Base-by-base conservation (phyloP, 768 basidiomycete genomes). In the Russula foetens region DNA sequence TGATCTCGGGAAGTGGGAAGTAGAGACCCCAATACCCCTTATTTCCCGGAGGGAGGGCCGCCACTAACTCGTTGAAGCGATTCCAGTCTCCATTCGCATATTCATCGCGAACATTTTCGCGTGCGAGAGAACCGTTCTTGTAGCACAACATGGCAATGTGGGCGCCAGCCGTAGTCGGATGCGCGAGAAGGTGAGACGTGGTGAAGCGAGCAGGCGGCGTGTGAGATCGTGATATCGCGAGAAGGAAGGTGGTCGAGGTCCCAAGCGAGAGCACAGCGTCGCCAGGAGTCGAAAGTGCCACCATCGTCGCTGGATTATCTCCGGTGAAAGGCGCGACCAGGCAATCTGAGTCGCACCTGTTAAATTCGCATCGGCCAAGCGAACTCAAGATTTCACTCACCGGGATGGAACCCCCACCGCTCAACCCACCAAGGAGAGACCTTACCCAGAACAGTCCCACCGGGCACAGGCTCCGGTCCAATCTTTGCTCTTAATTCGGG, bases 141-240 rank as follows among this genome's bases (percentile, higher is more conserved):
- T 92, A 92, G 71, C 91, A 93, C 11, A 95, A 80, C 92, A 96
- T 96, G 33, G 85, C 88, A 69, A 94, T 92, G 68, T 88, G 84
- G 1, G 80, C 83, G 39, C 79, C 75, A 4, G 73, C 69, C 21
- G 77, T 75, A 0, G 84, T 85, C 2, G 87, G 90, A 69, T 88
- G 84, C 1, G 86, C 79, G 59, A 88, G 81, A 21, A 87, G 78
- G 72, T 88, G 89, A 5, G 86, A 90, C 8, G 84, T 85, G 4
- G 84, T 89, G 69, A 87, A 81, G 62, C 88, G 75, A 70, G 81
- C 80, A 4, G 88, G 88, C 17, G 85, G 80, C 4, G 73, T 77
- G 60, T 82, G 78, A 7, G 82, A 74, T 6, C 84, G 85, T 6
- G 88, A 85, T 28, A 87, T 83, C 24, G 86, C 88, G 44, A 95